Conservation (phyloP, 352 stramenopile species). For the Salisapilia sapeloensis region DNA sequence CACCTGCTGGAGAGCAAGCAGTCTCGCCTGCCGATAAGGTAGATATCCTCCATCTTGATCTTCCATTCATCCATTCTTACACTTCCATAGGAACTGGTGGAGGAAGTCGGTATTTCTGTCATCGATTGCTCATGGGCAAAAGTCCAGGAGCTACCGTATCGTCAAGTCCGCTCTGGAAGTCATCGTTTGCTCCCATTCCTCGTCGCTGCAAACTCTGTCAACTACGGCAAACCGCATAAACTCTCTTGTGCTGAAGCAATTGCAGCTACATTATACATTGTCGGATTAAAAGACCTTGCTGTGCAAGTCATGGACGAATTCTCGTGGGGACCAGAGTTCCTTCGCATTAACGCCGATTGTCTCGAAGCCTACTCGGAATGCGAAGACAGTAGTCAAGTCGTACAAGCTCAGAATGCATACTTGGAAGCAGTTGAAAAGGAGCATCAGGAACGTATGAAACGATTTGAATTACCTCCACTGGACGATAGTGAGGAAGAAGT, state of each 20-base stretch:
- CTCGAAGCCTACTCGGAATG: conserved; percentile 75
- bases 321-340: conserved; percentile 86
- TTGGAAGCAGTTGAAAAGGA: conserved; percentile 47
- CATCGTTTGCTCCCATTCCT: conserved; percentile 95
- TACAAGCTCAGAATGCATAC: conserved; percentile 62
- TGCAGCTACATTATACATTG: conserved; percentile 95
- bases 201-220: conserved; percentile 96
- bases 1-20: conserved; percentile 75
- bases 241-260: conserved; percentile 95
- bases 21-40: conserved; percentile 82
- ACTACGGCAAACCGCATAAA: conserved; percentile 95
- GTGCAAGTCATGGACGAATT: conserved; percentile 87
- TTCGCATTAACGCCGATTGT: conserved; percentile 89
- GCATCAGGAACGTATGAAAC: conserved; percentile 23
- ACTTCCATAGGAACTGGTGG: conserved; percentile 29
- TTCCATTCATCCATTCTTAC: not conserved
- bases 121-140: conserved; percentile 98
- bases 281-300: conserved; percentile 82
- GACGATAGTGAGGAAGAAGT: conserved; percentile 37
- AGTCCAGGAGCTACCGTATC: conserved; percentile 91
- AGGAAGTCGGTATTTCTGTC: conserved; percentile 81
- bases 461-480: conserved; percentile 38
- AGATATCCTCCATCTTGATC: conserved; percentile 1
- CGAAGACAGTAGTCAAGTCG: conserved; percentile 47
- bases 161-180: conserved; percentile 85